A percentile compares a stretch with the other conserved stretches of the same genome.
These are phyloP conservation scores for Aleurites moluccanus DNA, from an alignment of 441 rosid species.

Conservation along the genomic window DNA sequence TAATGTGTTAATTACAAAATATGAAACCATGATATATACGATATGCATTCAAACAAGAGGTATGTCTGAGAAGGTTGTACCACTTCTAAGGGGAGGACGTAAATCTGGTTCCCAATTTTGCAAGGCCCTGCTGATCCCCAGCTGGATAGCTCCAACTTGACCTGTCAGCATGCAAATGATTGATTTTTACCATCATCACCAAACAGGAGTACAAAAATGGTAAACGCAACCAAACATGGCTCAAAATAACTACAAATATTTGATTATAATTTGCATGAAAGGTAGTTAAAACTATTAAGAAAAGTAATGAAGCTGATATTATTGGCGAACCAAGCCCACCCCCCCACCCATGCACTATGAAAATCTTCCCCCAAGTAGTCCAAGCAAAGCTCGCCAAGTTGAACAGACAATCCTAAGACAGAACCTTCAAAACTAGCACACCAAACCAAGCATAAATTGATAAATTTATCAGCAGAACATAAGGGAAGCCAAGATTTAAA, in stretches of 20 bases:
- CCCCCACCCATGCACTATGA: neutral
- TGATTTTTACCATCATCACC: neutral
- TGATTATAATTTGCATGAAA: neutral
- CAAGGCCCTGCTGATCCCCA: conserved; percentile 91
- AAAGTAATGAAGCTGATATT: neutral
- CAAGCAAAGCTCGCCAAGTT: neutral
- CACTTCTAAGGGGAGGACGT: conserved; percentile 74
- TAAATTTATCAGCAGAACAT: neutral
- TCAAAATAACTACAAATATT: neutral
- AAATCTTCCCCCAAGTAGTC: neutral
- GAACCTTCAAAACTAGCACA: neutral
- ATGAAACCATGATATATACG: neutral
- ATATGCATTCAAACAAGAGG: neutral
- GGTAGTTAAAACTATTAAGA: neutral
- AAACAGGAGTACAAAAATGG: neutral
- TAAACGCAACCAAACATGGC: neutral
- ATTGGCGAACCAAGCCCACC: neutral
- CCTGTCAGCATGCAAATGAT: conserved; percentile 47
- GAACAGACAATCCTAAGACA: neutral
- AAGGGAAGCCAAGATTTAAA: neutral
- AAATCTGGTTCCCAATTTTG: conserved; percentile 95
- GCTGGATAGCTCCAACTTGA: conserved; percentile 92
- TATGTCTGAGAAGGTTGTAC: conserved; percentile 34
- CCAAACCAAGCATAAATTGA: neutral
- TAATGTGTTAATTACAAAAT: neutral